Conservation (phyloP, 805 yeast genomes). For the Metahyphopichia silvanorum region DNA sequence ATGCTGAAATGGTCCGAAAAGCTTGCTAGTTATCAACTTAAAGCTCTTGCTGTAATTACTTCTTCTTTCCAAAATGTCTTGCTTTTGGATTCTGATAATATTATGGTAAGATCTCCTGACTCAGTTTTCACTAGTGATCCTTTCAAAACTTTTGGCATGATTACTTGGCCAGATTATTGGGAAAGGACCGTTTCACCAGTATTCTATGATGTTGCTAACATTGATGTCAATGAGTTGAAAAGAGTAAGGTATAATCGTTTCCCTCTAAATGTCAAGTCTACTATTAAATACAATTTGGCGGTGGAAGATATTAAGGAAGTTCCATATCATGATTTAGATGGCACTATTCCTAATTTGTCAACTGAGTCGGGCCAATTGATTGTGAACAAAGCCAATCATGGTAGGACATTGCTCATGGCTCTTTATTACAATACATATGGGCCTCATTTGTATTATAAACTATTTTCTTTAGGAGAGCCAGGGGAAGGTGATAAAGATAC, state of each 20-base stretch:
- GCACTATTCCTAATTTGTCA: slow-evolving; percentile 66
- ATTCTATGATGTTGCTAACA: slow-evolving; percentile 33
- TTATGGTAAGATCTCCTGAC: slow-evolving; percentile 27
- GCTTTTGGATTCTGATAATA: slow-evolving; percentile 34
- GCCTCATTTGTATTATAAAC: slow-evolving; percentile 54
- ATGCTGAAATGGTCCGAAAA: slow-evolving; percentile 30
- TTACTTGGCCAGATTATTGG: slow-evolving; percentile 46
- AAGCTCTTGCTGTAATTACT: slow-evolving; percentile 49
- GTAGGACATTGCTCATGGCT: slow-evolving; percentile 54
- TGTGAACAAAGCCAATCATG: slow-evolving; percentile 56
- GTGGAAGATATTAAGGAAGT: slow-evolving; percentile 14
- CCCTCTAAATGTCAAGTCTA: slow-evolving; percentile 15
- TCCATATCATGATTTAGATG: slow-evolving; percentile 62
- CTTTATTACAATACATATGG: slow-evolving; percentile 67
- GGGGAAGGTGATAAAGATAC: slow-evolving; percentile 40
- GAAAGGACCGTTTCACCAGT: slow-evolving; percentile 32
- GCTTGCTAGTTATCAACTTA: slow-evolving; percentile 65
- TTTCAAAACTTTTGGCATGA: slow-evolving; percentile 29
- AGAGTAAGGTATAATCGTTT: slow-evolving; percentile 26
- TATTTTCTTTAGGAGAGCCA: slow-evolving; percentile 53
- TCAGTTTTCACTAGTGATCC: slow-evolving; percentile 23
- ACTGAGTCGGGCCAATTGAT: slow-evolving; percentile 69
- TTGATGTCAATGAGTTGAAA: slow-evolving; percentile 23
- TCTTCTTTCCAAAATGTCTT: slow-evolving; percentile 33
- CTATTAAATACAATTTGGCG: slow-evolving; percentile 7